These are phyloP conservation scores for Trichoderma asperellum DNA, from an alignment of 2,329 filamentous ascomycete genomes.

Conservation along the genomic window DNA sequence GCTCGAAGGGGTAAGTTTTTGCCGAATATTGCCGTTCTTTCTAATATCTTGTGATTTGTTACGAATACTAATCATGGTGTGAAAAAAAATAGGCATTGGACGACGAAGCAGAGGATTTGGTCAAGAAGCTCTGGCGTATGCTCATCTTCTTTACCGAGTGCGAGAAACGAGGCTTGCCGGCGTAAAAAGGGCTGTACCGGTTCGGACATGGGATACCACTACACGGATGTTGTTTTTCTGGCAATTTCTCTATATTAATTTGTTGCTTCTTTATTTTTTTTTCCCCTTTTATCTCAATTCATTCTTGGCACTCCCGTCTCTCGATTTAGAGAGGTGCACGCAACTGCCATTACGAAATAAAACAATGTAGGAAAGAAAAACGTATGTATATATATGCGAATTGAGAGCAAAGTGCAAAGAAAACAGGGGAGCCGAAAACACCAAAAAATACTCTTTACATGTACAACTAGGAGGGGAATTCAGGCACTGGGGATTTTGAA, in stretches of 20 bases:
- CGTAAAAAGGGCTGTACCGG: conserved; percentile 46
- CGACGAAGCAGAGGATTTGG: conserved; percentile 89
- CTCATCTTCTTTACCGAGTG: conserved; percentile 96
- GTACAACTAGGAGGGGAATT: conserved; percentile 10
- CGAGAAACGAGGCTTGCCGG: conserved; percentile 84
- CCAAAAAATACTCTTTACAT: conserved; percentile 7
- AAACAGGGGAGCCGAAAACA: not conserved
- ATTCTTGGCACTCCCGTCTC: not conserved
- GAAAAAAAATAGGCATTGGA: conserved; percentile 69
- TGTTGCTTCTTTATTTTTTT: not conserved
- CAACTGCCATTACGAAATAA: not conserved
- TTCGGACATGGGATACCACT: not conserved
- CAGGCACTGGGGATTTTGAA: conserved; percentile 1
- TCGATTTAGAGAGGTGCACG: not conserved
- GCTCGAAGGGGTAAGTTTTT: conserved; percentile 72
- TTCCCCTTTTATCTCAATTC: not conserved
- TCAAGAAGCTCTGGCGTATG: conserved; percentile 98
- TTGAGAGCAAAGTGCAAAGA: not conserved
- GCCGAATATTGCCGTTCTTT: not conserved
- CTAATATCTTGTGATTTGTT: not conserved
- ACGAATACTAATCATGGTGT: conserved; percentile 36
- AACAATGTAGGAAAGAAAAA: not conserved
- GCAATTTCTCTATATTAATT: not conserved
- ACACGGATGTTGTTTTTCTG: not conserved
- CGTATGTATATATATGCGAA: not conserved